These are phyloP conservation scores for Phytophthora hybrid DNA, from an alignment of 352 stramenopile genomes.

Conservation along the genomic window DNA sequence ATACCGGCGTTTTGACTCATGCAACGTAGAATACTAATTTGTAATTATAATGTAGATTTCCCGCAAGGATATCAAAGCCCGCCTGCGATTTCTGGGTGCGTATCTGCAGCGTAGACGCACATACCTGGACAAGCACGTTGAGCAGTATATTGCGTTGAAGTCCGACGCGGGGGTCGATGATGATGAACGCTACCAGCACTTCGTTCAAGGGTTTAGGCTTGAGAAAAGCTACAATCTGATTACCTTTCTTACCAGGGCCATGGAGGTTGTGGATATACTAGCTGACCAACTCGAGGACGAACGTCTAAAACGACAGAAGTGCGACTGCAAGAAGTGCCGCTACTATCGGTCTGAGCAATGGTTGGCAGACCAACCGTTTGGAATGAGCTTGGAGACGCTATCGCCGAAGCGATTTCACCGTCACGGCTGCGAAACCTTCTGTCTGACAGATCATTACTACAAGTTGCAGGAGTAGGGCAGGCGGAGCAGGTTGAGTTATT, in stretches of 20 bases:
- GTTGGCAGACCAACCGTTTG: background rate
- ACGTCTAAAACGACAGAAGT: background rate
- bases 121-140: background rate
- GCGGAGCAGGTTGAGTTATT: too few relatives aligned
- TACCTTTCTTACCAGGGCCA: background rate
- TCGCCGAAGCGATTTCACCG: background rate
- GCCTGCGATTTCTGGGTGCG: background rate
- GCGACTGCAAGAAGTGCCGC: background rate
- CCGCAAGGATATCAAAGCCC: background rate
- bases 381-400: background rate
- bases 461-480: background rate
- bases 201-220: too few relatives aligned
- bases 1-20: background rate
- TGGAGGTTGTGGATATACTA: background rate
- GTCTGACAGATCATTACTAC: background rate
- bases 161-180: background rate
- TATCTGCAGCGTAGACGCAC: background rate
- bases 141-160: background rate
- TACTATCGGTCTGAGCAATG: background rate
- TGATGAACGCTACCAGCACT: background rate
- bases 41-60: background rate
- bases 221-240: background rate
- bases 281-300: background rate
- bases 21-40: background rate
- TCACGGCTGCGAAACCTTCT: background rate